Percentiles rank a stretch among this genome's conserved stretches.
Conservation (phyloP, 2,329 filamentous ascomycete species). For the Aspergillus awamori region DNA sequence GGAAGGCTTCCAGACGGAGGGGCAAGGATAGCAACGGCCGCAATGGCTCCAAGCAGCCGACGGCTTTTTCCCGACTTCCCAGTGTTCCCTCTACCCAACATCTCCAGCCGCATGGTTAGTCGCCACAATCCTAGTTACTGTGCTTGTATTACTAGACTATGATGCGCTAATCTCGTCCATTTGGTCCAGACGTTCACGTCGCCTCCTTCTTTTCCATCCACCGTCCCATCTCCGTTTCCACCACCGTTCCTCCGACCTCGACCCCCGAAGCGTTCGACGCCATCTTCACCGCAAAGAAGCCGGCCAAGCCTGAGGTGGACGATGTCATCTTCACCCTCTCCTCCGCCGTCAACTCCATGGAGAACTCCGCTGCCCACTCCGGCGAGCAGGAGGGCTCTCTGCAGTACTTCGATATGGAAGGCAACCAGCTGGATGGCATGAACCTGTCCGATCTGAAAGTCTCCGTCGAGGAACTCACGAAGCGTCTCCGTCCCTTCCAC, state of each 20-base stretch:
- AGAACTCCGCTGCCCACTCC: conserved; percentile 39
- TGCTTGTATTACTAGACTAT: background rate
- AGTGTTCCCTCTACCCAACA: conserved; percentile 54
- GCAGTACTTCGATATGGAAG: conserved; percentile 37
- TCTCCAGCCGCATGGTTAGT: conserved; percentile 51
- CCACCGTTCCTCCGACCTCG: conserved; percentile 73
- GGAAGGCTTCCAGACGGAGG: conserved; percentile 39
- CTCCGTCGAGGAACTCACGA: conserved; percentile 69
- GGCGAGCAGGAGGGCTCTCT: conserved; percentile 40
- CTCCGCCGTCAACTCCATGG: conserved; percentile 49
- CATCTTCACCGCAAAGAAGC: conserved; percentile 71
- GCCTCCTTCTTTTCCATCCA: conserved; percentile 96
- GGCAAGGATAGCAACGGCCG: conserved; percentile 40
- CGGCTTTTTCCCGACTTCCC: conserved; percentile 48
- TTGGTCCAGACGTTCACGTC: conserved; percentile 73
- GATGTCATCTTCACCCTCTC: conserved; percentile 69
- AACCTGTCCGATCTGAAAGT: conserved; percentile 64
- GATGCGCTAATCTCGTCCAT: conserved; percentile 11
- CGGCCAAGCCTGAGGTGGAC: conserved; percentile 49
- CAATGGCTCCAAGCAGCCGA: conserved; percentile 40
- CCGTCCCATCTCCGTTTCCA: conserved; percentile 86
- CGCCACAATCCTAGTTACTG: too few species aligned
- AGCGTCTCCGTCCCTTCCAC: conserved; percentile 76
- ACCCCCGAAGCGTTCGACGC: conserved; percentile 76
- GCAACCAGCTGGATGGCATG: conserved; percentile 47